Evolutionary conservation across 441 rosid genomes (phyloP).

Genomic region (Gossypium trilobum): DNA sequence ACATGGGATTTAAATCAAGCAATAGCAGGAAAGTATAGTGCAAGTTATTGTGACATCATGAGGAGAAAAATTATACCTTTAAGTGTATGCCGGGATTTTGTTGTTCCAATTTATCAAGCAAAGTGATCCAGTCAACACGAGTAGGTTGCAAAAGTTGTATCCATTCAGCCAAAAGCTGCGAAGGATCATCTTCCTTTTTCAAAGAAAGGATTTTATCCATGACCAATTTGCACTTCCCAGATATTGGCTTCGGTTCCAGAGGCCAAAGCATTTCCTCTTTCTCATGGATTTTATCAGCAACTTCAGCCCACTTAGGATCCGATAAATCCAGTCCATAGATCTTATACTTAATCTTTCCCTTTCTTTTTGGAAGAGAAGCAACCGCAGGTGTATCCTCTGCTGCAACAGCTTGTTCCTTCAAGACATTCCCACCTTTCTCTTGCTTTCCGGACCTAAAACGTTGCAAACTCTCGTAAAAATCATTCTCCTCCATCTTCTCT

Average conservation of each 20-base stretch:
- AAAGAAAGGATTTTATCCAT: constrained; percentile 57
- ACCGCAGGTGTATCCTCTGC: constrained; percentile 33
- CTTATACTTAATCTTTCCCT: constrained; percentile 70
- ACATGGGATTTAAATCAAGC: neutral
- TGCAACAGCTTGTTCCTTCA: constrained; percentile 23
- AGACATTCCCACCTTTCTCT: constrained; percentile 20
- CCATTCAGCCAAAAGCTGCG: constrained; percentile 59
- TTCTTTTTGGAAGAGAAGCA: constrained; percentile 66
- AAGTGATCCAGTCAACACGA: constrained; percentile 69
- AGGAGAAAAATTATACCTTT: constrained; percentile 38
- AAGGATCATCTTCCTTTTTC: constrained; percentile 57
- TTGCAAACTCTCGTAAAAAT: constrained; percentile 50
- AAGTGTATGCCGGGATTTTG: constrained; percentile 31
- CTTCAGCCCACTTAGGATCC: constrained; percentile 59
- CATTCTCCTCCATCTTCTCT: constrained; percentile 80
- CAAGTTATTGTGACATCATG: neutral
- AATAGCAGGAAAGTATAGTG: neutral
- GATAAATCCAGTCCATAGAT: constrained; percentile 87
- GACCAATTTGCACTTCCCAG: constrained; percentile 59
- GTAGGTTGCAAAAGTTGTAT: constrained; percentile 58
- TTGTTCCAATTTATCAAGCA: constrained; percentile 56
- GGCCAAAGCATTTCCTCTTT: constrained; percentile 51
- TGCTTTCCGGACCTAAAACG: constrained; percentile 32
- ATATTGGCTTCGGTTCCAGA: constrained; percentile 59
- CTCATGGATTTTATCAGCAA: constrained; percentile 51